These are phyloP conservation scores for Terfezia claveryi DNA, from an alignment of 495 filamentous ascomycete genomes.

Conservation along the genomic window DNA sequence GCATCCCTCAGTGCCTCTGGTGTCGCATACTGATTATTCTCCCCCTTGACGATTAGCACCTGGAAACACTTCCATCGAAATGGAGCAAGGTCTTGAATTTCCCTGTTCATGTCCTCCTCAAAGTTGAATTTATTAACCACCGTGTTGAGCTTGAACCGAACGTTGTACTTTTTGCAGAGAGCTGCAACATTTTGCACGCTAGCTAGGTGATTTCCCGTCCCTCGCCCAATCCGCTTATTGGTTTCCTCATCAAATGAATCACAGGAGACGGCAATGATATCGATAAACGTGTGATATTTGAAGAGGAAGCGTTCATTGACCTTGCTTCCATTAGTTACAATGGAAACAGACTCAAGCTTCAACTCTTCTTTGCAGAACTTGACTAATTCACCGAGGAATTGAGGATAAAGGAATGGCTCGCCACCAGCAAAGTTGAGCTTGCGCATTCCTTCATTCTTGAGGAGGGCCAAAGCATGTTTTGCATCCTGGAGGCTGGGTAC, in stretches of 20 bases:
- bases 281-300: slow-evolving; percentile 25
- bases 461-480: slow-evolving; percentile 26
- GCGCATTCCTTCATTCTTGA: slow-evolving; percentile 31
- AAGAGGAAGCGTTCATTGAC: slow-evolving; percentile 26
- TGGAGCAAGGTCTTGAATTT: slow-evolving; percentile 24
- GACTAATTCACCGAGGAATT: slow-evolving; percentile 26
- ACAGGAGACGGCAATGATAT: slow-evolving; percentile 34
- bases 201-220: slow-evolving; percentile 24
- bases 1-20: slow-evolving; percentile 27
- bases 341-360: slow-evolving; percentile 29
- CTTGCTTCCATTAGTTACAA: slow-evolving; percentile 32
- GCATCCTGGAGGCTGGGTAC: slow-evolving; percentile 22
- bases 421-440: slow-evolving; percentile 40
- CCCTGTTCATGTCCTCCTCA: slow-evolving; percentile 32
- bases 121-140: slow-evolving; percentile 31
- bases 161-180: slow-evolving; percentile 26
- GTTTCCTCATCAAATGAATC: slow-evolving; percentile 35
- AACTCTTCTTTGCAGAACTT: slow-evolving; percentile 31
- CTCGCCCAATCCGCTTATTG: slow-evolving; percentile 32
- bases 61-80: slow-evolving; percentile 41
- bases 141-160: slow-evolving; percentile 40
- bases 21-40: slow-evolving; percentile 31
- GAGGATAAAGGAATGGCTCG: slow-evolving; percentile 35
- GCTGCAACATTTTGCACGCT: slow-evolving; percentile 24
- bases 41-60: slow-evolving; percentile 31